Base-by-base conservation (phyloP, 352 stramenopile genomes). In the Globisporangium cystogenes region DNA sequence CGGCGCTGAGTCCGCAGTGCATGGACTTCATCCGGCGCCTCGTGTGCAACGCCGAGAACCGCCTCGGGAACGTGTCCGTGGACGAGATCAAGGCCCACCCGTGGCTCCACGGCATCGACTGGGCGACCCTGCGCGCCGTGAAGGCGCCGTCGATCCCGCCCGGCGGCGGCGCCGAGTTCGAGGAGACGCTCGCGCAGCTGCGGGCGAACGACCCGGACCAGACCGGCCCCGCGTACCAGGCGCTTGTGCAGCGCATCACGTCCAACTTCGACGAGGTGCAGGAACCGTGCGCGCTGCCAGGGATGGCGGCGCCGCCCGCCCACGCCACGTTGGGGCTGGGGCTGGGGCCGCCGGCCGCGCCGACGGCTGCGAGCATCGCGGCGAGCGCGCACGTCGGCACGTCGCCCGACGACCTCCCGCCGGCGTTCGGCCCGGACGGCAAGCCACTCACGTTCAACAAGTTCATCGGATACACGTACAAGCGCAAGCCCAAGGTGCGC, bases 221-320 rank as follows among this genome's bases (percentile, higher is more conserved):
- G 41, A 58, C 70, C 40, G 53, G 62, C 12, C 48, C 48, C 23
- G 64, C 73, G 50, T 98, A 97, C 65, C 67, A 86, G 46, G 69
- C 83, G 51, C 66, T 98, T 11, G 78, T 98, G 12, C 76, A 82
- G 24, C 71, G 83, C 57, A 83, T 97, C 40, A 98, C 93, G 24
- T 74, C 87, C 20, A 98, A 98, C 69, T 98, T 98, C 73, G 93
- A 98, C 65, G 93, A 97, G n/a, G 98, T 98, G 67, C 77, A 94
- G 39, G 92, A 98, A 59, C 57, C 67, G 3, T 71, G 60, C 27
- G 70, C 72, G 23, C 55, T 80, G 24, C 65, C 62, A 2, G 23
- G 58, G 20, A 53, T 67, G 45, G 16, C 23, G 31, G 31, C 31
- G 31, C 31, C 12, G 12, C 31, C 31, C 8, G 8, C 31, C 10